Conservation (phyloP, 2,329 filamentous ascomycete genomes). For the Aaosphaeria pasadenensis region DNA sequence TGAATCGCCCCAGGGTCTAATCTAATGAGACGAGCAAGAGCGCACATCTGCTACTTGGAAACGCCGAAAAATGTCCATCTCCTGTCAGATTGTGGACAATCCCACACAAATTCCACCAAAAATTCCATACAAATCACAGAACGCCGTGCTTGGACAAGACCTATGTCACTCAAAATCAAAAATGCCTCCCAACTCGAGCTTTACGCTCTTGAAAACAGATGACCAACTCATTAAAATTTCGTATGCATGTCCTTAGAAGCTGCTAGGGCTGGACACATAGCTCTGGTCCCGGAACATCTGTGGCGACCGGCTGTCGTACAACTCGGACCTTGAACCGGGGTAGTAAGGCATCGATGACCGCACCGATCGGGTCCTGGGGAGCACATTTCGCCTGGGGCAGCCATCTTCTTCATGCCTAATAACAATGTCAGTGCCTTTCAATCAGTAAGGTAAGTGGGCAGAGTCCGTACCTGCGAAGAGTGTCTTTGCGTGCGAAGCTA, state of each 20-base stretch:
- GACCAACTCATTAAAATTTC: background rate
- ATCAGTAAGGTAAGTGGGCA: slow-evolving; percentile 17
- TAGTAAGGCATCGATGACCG: slow-evolving; percentile 10
- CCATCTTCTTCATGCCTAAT: slow-evolving; percentile 73
- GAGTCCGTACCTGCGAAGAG: slow-evolving; percentile 66
- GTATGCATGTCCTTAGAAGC: slow-evolving; percentile 4
- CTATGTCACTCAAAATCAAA: background rate
- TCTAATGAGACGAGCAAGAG: background rate
- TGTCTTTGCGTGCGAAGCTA: slow-evolving; percentile 77
- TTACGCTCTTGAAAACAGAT: background rate
- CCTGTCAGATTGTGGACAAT: slow-evolving; percentile 5
- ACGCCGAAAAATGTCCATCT: slow-evolving; percentile 7
- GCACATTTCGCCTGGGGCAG: slow-evolving; percentile 58
- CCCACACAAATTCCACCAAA: background rate
- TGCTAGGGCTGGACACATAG: slow-evolving; percentile 8
- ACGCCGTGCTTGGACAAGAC: slow-evolving; percentile 4
- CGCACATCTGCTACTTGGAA: background rate
- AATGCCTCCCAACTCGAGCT: too few species aligned
- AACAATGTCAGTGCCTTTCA: slow-evolving; percentile 13
- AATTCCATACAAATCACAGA: background rate
- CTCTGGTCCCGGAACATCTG: slow-evolving; percentile 12
- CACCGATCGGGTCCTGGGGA: slow-evolving; percentile 14
- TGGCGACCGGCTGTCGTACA: slow-evolving; percentile 4
- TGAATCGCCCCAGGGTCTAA: background rate
- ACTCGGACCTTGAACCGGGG: slow-evolving; percentile 12